Evolutionary conservation across 2,329 filamentous ascomycete genomes (phyloP).

Genomic region (Botrytis elliptica): DNA sequence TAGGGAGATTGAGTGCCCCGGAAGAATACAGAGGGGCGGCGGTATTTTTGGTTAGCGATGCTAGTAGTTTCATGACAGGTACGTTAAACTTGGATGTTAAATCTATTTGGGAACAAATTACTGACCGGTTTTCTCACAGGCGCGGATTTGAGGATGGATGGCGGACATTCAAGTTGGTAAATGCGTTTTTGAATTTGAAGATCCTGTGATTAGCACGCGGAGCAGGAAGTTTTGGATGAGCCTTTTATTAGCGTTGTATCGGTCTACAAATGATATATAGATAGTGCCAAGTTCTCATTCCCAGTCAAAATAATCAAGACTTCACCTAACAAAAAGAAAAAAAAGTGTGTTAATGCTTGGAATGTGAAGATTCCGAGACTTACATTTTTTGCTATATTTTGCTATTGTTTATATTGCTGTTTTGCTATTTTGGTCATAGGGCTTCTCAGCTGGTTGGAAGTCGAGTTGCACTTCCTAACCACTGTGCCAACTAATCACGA

Average conservation of each 20-base stretch:
- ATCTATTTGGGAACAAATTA: neutral
- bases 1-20: slow-evolving; percentile 65
- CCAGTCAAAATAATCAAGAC: neutral
- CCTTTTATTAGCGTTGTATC: neutral
- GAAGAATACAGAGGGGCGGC: slow-evolving; percentile 71
- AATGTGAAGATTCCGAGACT: no score
- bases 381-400: no score
- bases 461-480: neutral
- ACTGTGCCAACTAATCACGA: neutral
- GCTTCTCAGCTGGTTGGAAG: neutral
- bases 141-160: slow-evolving; percentile 2
- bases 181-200: fast-evolving
- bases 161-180: slow-evolving; percentile 9
- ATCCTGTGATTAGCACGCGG: no score
- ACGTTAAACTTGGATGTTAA: neutral
- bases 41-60: slow-evolving; percentile 65
- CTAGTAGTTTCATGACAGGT: slow-evolving; percentile 69
- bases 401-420: no score
- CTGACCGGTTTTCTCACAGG: neutral
- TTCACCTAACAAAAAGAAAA: neutral
- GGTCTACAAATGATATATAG: neutral
- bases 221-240: no score
- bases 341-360: no score
- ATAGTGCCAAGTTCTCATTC: neutral
- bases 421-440: neutral